These are phyloP conservation scores for Graphiopsis chlorocephala DNA, from an alignment of 2,329 filamentous ascomycete species.

Conservation along the genomic window DNA sequence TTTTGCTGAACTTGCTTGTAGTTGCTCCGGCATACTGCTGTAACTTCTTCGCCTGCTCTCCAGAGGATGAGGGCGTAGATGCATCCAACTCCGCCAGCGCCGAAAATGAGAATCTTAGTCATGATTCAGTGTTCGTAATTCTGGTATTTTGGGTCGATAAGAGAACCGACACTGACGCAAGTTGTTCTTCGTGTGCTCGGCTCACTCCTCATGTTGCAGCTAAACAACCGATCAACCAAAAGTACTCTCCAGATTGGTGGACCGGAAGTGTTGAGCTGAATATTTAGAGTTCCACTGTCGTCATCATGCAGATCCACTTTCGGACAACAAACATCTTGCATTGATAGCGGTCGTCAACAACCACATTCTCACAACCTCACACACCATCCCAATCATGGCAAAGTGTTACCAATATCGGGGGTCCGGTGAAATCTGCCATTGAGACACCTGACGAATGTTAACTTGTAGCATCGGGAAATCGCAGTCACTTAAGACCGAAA, in stretches of 20 bases:
- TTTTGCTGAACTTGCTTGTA: slow-evolving; percentile 39
- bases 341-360: neutral
- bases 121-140: neutral
- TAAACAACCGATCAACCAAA: neutral
- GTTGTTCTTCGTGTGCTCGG: neutral
- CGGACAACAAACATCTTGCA: neutral
- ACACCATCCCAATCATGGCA: neutral
- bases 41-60: slow-evolving; percentile 36
- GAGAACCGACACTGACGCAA: neutral
- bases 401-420: neutral
- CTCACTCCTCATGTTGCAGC: neutral
- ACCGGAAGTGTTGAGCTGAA: neutral
- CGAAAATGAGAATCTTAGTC: slow-evolving; percentile 37
- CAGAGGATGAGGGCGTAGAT: slow-evolving; percentile 43
- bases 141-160: neutral
- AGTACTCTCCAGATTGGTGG: neutral
- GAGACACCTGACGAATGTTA: neutral
- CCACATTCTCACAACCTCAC: neutral
- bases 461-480: neutral
- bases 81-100: slow-evolving; percentile 42
- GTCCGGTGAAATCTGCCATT: neutral
- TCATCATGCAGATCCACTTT: neutral
- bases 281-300: slow-evolving; percentile 1
- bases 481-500: neutral
- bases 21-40: slow-evolving; percentile 45